A percentile compares a stretch with the other conserved stretches of the same genome.
Conservation (phyloP, 768 basidiomycete species). For the Tylopilus felleus region DNA sequence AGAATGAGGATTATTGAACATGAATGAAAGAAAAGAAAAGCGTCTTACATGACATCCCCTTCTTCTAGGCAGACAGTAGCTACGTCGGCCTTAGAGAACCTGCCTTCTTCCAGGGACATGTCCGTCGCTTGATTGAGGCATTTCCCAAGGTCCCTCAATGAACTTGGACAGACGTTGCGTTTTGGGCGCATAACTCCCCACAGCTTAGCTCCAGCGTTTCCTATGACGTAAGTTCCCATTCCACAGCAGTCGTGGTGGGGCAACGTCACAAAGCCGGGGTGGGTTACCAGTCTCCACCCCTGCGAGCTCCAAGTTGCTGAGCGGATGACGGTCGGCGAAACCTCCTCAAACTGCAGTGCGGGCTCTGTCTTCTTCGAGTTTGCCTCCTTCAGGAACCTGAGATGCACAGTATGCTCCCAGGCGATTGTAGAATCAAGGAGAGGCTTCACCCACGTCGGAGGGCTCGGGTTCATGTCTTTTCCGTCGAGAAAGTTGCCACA, state of each 20-base stretch:
- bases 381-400: neutral
- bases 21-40: too few species aligned
- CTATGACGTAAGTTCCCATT: neutral
- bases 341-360: neutral
- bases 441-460: too few species aligned
- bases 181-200: conserved; percentile 1
- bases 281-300: neutral
- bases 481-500: neutral
- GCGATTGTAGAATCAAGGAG: neutral
- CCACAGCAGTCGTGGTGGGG: neutral
- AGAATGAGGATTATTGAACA: neutral
- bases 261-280: neutral
- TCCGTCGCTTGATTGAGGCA: too few species aligned
- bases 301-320: neutral
- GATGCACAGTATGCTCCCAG: neutral
- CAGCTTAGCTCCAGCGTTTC: neutral
- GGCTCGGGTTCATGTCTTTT: neutral
- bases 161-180: too few species aligned
- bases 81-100: neutral
- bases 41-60: neutral
- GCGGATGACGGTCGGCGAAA: neutral
- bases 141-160: too few species aligned
- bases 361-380: neutral
- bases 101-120: too few species aligned
- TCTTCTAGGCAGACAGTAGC: conserved; percentile 1